Base-by-base conservation (phyloP, 352 stramenopile genomes). In the Pythium aphanidermatum region DNA sequence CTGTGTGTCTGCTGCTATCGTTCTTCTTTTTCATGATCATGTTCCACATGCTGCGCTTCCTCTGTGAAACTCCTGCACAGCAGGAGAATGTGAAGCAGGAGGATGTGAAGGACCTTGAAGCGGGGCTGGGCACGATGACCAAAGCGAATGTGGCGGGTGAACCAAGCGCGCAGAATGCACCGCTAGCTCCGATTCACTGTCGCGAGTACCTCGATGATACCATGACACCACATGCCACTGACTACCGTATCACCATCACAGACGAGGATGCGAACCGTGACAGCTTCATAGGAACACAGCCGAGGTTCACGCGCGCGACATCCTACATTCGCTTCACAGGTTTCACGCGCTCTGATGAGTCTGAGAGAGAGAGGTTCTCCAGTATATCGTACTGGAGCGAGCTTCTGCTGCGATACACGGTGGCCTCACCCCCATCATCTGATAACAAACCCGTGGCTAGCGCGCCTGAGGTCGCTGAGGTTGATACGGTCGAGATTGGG, bases 311-410 rank as follows among this genome's bases (percentile, higher is more conserved):
- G 19, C 30, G 46, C 24, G 33, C 43, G 24, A 42, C 52, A 21
- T 55, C 53, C 1, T 52, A 47, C 53, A 50, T 61, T 8, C 45
- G 45, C 17, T 55, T 61, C 39, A 56, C 53, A 2, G 39, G 45
- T 2, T 61, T 44, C 53, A 54, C 46, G 12, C 31, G 46, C 23
- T 61, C 53, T 11, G 40, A 55, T 5, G 33, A 29, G 1, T 55
- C 45, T 19, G 42, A 38, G 11, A 43, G 36, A 5, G 53, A 55
- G 13, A 33, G 53, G 32, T 56, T 34, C 40, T 48, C 53, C 7
- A 34, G 20, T 7, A n/a, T 48, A 14, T 51, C 44, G 24, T 36
- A 51, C 12, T 50, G 43, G 52, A n/a, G n/a, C n/a, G n/a, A n/a
- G n/a, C n/a, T n/a, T n/a, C n/a, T n/a, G n/a, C n/a, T n/a, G n/a